Percentiles rank a stretch among this genome's conserved stretches.
Evolutionary conservation across 306 rosid species (phyloP).

Genomic region (Luffa aegyptiaca): DNA sequence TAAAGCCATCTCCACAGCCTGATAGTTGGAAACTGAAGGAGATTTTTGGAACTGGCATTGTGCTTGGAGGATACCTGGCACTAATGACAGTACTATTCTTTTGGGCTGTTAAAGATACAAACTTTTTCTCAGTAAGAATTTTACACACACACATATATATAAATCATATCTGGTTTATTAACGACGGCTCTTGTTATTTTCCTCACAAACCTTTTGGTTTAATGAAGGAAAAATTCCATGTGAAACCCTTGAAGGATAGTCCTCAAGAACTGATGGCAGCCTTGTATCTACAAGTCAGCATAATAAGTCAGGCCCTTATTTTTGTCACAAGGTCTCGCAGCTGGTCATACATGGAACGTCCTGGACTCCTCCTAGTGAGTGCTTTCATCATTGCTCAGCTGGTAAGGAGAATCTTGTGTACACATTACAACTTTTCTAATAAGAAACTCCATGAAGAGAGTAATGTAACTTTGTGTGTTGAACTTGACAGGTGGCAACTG

Average conservation of each 20-base stretch:
- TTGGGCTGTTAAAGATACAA: conserved; percentile 65
- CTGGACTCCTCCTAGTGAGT: conserved; percentile 76
- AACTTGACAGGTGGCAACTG: conserved; percentile 65
- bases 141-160: background rate
- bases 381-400: conserved; percentile 85
- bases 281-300: conserved; percentile 92
- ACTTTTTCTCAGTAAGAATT: conserved; percentile 65
- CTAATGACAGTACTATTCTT: conserved; percentile 89
- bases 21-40: conserved; percentile 95
- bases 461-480: no score
- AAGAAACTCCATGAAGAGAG: no score
- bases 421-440: no score
- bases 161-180: background rate
- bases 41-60: conserved; percentile 93
- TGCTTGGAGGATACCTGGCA: conserved; percentile 93
- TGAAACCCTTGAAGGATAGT: conserved; percentile 23
- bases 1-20: conserved; percentile 94
- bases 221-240: conserved; percentile 59
- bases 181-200: background rate
- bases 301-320: conserved; percentile 89
- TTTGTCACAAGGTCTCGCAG: conserved; percentile 96
- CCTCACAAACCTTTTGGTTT: background rate
- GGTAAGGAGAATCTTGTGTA: conserved; percentile 31
- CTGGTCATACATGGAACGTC: conserved; percentile 89
- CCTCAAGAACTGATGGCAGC: conserved; percentile 84